Base-by-base conservation (phyloP, 78 protist species). In the slime mould (Dictyostelium discoideum) region DNA sequence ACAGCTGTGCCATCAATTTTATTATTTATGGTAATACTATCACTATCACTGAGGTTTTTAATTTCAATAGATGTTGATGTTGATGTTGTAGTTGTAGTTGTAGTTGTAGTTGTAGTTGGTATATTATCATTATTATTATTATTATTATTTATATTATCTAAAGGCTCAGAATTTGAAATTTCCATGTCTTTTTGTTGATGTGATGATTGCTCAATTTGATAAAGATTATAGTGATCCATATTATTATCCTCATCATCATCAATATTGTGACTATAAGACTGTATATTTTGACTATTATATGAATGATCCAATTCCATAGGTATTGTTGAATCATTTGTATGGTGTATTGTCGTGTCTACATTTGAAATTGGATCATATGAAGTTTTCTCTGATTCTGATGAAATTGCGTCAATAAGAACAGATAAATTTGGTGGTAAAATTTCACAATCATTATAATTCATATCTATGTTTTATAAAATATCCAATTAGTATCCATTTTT, bases 391-490 rank as follows among this genome's bases (percentile, higher is more conserved):
- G 83, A 42, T 54, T 81, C 81, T 26, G 81, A 40, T 20, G 92
- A 76, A 83, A 82, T 82, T 50, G 92, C 95, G 39, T 90, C 88
- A 11, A 90, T 90, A 22, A 90, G 60, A 13, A 82, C 44, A 40
- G 95, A 90, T 78, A 87, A 84, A 54, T 77, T 87, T 57, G 93
- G 79, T 79, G 93, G 84, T 54, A 87, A 65, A 26, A 87, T 39
- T 60, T 87, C 85, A 46, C 87, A 88, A 80, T 88, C 88, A 50
- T 82, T 90, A 82, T 57, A 82, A 54, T 82, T 90, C 85, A 90
- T 90, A 82, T 82, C 95, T 90, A 82, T 32, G 3, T 7, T 7
- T 24, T 69, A 29, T 10, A 18, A 78, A 29, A 78, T 85, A 18
- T 76, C n/a, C 42, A 39, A 83, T 57, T 69, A 40, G 72, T 85